A percentile compares a stretch with the other conserved stretches of the same genome.
phyloP scores from a whole-genome alignment of 306 rosid genomes.

The Lathyrus oleraceus region DNA sequence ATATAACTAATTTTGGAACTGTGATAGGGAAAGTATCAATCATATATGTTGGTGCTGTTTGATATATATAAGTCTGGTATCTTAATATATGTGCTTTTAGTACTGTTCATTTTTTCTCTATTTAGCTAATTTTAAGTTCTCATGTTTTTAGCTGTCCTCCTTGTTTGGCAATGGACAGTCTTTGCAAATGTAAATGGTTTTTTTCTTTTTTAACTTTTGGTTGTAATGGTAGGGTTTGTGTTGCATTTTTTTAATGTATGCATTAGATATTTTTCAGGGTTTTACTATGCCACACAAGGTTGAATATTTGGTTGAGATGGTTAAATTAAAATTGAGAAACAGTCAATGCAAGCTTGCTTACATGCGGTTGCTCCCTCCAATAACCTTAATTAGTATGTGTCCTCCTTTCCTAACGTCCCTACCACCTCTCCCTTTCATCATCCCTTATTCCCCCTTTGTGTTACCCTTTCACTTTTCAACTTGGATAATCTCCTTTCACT shows the following conservation, averaged over 20 bases:
- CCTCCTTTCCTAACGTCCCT: neutral
- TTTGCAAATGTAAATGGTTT: slow-evolving; percentile 48
- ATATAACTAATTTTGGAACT: slow-evolving; percentile 65
- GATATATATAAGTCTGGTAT: slow-evolving; percentile 50
- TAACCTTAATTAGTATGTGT: neutral
- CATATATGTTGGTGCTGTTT: slow-evolving; percentile 62
- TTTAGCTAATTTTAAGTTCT: slow-evolving; percentile 43
- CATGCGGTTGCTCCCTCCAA: neutral
- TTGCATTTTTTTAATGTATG: slow-evolving; percentile 24
- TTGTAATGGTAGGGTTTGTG: slow-evolving; percentile 36
- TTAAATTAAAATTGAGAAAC: neutral
- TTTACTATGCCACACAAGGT: slow-evolving; percentile 7
- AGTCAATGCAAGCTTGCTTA: neutral
- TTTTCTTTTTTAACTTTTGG: slow-evolving; percentile 1
- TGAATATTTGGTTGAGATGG: neutral
- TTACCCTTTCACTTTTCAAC: neutral
- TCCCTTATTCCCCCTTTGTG: neutral
- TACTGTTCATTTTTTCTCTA: slow-evolving; percentile 41
- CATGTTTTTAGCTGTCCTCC: slow-evolving; percentile 36
- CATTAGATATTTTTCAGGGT: slow-evolving; percentile 25
- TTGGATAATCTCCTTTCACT: neutral
- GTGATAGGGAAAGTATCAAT: slow-evolving; percentile 58
- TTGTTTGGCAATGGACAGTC: slow-evolving; percentile 39
- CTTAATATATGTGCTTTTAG: slow-evolving; percentile 44
- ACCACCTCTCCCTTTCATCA: neutral